Conservation (phyloP, 306 rosid genomes). For the Quercus engelmannii region DNA sequence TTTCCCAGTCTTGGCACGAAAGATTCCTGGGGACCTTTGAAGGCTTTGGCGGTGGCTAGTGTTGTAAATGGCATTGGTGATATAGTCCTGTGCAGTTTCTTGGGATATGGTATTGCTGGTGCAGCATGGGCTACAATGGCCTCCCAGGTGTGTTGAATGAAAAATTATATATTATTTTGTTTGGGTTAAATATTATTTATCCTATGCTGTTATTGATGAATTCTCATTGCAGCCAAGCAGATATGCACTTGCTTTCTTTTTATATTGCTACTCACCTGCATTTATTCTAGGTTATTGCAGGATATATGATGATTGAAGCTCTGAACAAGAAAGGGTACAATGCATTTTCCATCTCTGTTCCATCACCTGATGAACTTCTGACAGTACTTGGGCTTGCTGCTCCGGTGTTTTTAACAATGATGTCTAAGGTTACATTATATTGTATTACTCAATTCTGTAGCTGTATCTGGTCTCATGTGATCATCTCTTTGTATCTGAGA, state of each 20-base stretch:
- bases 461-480: background rate
- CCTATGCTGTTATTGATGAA: slow-evolving; percentile 1
- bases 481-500: background rate
- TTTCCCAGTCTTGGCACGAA: slow-evolving; percentile 75
- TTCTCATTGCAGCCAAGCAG: slow-evolving; percentile 13
- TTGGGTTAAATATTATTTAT: background rate
- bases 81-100: slow-evolving; percentile 48
- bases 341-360: slow-evolving; percentile 61
- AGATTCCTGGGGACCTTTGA: slow-evolving; percentile 92
- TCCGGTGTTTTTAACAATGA: slow-evolving; percentile 72
- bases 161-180: slow-evolving; percentile 19
- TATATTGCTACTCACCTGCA: slow-evolving; percentile 5
- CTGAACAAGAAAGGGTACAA: slow-evolving; percentile 73
- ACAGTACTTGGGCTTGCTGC: slow-evolving; percentile 65
- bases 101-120: slow-evolving; percentile 74
- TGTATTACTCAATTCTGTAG: slow-evolving; percentile 6
- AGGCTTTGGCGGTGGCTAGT: slow-evolving; percentile 69
- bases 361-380: slow-evolving; percentile 60
- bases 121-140: slow-evolving; percentile 89
- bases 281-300: slow-evolving; percentile 68
- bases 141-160: slow-evolving; percentile 51
- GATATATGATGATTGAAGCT: slow-evolving; percentile 74
- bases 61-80: slow-evolving; percentile 59
- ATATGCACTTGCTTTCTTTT: slow-evolving; percentile 3
- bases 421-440: slow-evolving; percentile 64